phyloP scores from a whole-genome alignment of 1,139 yeast genomes.

The Zygosaccharomyces pseudobailii region DNA sequence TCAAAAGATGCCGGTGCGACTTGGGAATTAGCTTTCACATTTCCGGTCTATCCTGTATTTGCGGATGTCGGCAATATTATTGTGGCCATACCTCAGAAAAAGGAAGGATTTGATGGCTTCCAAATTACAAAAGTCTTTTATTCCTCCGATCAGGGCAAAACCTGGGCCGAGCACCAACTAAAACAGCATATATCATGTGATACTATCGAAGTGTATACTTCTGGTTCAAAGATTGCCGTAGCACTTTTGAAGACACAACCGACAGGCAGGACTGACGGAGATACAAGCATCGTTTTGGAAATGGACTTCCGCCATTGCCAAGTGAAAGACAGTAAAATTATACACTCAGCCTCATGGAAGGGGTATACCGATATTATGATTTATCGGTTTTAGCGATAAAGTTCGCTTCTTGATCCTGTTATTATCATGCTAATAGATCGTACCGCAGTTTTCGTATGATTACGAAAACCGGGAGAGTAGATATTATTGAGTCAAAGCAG shows the following conservation, averaged over 20 bases:
- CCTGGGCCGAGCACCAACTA: neutral
- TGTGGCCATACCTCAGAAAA: neutral
- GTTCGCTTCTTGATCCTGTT: neutral
- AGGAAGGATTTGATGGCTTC: neutral
- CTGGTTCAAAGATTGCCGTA: neutral
- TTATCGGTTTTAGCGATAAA: neutral
- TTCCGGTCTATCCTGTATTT: neutral
- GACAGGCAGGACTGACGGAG: neutral
- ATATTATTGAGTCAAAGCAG: neutral
- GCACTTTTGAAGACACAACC: neutral
- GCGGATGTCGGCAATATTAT: neutral
- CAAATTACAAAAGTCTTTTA: neutral
- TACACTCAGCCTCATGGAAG: neutral
- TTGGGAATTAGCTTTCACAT: neutral
- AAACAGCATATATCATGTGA: neutral
- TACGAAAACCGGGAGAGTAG: neutral
- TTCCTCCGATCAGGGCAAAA: neutral
- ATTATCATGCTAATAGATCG: neutral
- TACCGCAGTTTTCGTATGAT: neutral
- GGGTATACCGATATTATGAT: neutral
- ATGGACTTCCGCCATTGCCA: neutral
- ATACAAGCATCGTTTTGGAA: neutral
- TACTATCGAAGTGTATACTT: neutral
- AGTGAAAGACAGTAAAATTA: neutral
- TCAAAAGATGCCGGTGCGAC: neutral